Percentiles rank a stretch among this genome's conserved stretches.
These are phyloP conservation scores for Mycena kentingensis DNA, from an alignment of 768 basidiomycete species.

Conservation along the genomic window DNA sequence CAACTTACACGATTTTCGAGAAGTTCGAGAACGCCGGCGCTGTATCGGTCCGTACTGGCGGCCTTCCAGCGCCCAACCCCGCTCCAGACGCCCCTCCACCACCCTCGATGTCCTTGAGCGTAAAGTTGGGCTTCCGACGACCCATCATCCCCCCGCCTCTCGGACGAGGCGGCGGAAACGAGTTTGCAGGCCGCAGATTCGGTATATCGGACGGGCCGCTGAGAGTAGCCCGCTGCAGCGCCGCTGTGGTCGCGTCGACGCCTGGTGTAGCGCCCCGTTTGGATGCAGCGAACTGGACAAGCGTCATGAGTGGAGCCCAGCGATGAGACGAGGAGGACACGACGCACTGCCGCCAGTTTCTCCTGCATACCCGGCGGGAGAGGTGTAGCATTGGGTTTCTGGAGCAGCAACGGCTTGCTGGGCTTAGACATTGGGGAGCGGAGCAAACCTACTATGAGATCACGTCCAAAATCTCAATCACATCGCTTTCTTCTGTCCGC, in stretches of 20 bases:
- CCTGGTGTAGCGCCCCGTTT: constrained; percentile 34
- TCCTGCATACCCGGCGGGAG: constrained; percentile 90
- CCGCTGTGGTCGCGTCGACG: constrained; percentile 44
- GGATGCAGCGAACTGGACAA: constrained; percentile 30
- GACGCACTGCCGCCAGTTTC: constrained; percentile 84
- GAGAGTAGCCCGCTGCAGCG: constrained; percentile 39
- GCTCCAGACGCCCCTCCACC: constrained; percentile 60
- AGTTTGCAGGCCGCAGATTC: constrained; percentile 35
- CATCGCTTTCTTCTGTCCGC: constrained; percentile 1
- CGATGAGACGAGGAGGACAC: constrained; percentile 26
- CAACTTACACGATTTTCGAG: constrained; percentile 85
- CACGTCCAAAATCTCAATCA: constrained; percentile 18
- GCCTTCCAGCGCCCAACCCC: constrained; percentile 72
- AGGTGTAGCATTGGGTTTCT: constrained; percentile 52
- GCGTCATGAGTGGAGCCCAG: not conserved
- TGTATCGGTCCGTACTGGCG: constrained; percentile 45
- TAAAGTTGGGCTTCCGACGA: constrained; percentile 59
- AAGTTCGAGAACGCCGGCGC: constrained; percentile 87
- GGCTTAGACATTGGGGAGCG: constrained; percentile 27
- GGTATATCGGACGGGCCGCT: constrained; percentile 23
- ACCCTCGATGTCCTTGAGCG: constrained; percentile 63
- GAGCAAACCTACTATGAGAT: constrained; percentile 20
- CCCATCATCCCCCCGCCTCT: constrained; percentile 39
- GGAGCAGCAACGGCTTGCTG: constrained; percentile 44
- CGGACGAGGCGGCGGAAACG: constrained; percentile 36